Evolutionary conservation across 345 rosid genomes (phyloP), one percentile per base, ranked within the genome.

Genomic region (Microthlaspi erraticum): DNA sequence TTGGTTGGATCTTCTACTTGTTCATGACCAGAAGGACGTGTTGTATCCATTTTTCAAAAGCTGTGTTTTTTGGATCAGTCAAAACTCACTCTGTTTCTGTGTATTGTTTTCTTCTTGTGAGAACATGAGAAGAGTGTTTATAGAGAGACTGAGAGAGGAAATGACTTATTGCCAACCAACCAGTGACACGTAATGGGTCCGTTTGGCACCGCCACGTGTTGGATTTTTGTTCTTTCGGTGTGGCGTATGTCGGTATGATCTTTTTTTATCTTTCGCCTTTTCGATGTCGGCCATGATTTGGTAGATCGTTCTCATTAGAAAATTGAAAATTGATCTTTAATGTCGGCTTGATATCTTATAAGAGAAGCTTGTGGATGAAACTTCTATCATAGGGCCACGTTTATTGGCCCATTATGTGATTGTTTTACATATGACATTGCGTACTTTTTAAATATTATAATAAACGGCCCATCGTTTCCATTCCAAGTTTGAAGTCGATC

Each of bases 1-100:
- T 34, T 48, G 31, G 49, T 54, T 49, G 83, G 77, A 18, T 80
- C 83, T 12, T 79, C 82, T 46, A 61, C 74, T 53, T 83, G 78
- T 8, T 52, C 83, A 11, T 83, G 72, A 13, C 55, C 84, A 18
- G 66, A 81, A 23, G 87, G 56, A 51, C 64, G 80, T 33, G 67
- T 72, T 12, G 72, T 43, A 16, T 34, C 59, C 78, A 66, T 66
- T 20, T 52, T 52, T 48, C 61, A 16, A 66, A 66, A 66, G 48
- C 50, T 36, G 0, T 39, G 44, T 50, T 39, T 23, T 23, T 23
- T 23, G 3, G 43, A 10, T 13, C 5, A 26, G 62, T 6, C 4
- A 41, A 14, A 52, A 33, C 12, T 3, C n/a, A 11, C 10, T 71
- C 12, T n/a, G 43, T 53, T 52, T 44, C 32, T 43, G 31, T 7